Conservation (phyloP, 2,329 filamentous ascomycete species). For the Neofusicoccum parvum region DNA sequence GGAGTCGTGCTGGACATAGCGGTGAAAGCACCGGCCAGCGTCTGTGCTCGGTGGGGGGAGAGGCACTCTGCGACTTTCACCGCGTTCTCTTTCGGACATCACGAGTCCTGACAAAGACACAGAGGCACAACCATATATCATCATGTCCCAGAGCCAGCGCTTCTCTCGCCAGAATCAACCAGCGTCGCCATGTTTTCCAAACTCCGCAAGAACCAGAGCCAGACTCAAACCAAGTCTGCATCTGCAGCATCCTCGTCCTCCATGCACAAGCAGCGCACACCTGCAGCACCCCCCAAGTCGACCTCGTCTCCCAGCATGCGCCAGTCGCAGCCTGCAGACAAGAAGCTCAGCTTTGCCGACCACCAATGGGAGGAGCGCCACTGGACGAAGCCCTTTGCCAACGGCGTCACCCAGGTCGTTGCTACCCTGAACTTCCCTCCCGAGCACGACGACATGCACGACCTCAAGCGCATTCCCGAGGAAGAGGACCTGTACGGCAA, state of each 20-base stretch:
- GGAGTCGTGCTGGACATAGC: not conserved
- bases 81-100: not conserved
- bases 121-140: not conserved
- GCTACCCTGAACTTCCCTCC: constrained; percentile 7
- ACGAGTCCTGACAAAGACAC: constrained; percentile 9
- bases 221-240: not conserved
- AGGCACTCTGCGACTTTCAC: constrained; percentile 2
- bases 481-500: constrained; percentile 12
- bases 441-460: not conserved
- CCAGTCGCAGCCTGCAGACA: not conserved
- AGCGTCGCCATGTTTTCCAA: constrained; percentile 7
- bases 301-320: not conserved
- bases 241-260: not conserved
- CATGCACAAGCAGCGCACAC: constrained; percentile 10
- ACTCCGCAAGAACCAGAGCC: not conserved
- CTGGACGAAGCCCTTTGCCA: constrained; percentile 12
- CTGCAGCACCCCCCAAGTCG: constrained; percentile 7
- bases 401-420: constrained; percentile 1
- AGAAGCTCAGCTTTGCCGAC: constrained; percentile 3
- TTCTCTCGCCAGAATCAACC: not conserved
- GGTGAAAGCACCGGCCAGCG: constrained; percentile 10
- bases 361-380: constrained; percentile 18
- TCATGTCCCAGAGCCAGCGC: not conserved
- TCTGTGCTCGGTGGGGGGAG: constrained; percentile 12
- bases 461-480: constrained; percentile 5